Conservation (phyloP, 345 rosid species). For the Euphorbia pulcherrima region DNA sequence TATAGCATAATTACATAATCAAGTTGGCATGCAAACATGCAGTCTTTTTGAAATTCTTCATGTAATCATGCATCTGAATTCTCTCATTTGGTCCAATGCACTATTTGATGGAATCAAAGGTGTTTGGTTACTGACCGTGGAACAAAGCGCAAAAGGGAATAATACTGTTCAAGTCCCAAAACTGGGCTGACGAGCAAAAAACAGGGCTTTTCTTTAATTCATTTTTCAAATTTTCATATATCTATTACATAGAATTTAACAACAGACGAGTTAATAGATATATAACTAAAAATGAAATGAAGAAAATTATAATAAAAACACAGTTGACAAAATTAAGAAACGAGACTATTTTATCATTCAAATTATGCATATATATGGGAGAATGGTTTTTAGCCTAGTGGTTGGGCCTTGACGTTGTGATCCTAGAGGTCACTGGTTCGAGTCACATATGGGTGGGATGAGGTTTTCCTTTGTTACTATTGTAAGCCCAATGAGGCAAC, state of each 20-base stretch:
- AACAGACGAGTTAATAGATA: too few species aligned
- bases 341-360: not conserved
- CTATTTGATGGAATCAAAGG: not conserved
- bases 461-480: too few species aligned
- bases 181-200: not conserved
- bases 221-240: too few species aligned
- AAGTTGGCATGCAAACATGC: not conserved
- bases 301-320: too few species aligned
- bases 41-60: not conserved
- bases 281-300: too few species aligned
- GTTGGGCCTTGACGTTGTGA: too few species aligned
- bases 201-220: not conserved
- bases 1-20: not conserved
- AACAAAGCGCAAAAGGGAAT: not conserved
- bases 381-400: too few species aligned
- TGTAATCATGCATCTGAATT: not conserved
- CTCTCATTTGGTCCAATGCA: not conserved
- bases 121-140: not conserved
- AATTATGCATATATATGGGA: not conserved
- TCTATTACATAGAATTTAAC: too few species aligned
- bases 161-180: not conserved
- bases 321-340: too few species aligned
- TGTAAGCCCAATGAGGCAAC: too few species aligned
- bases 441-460: too few species aligned
- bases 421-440: too few species aligned